These are phyloP conservation scores for Leccinum rimulosum DNA, from an alignment of 768 basidiomycete species.

Conservation along the genomic window DNA sequence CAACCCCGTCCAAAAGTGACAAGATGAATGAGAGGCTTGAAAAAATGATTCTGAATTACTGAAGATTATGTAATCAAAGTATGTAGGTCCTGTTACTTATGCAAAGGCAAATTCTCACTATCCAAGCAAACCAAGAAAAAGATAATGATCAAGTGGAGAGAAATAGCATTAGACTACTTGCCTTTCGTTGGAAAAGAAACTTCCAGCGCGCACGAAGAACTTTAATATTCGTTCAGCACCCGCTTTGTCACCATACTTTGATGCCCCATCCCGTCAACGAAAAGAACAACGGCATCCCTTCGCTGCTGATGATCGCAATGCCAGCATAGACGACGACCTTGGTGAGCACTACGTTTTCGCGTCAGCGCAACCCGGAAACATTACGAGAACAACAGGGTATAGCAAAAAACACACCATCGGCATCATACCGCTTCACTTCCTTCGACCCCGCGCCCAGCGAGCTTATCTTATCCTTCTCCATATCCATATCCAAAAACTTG, in stretches of 20 bases:
- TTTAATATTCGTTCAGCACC: neutral
- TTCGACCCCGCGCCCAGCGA: neutral
- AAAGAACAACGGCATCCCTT: slow-evolving; percentile 65
- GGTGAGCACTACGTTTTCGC: slow-evolving; percentile 61
- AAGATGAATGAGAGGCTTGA: no score
- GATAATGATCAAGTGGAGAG: neutral
- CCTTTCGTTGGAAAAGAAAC: neutral
- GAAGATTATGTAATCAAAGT: no score
- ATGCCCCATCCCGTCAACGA: slow-evolving; percentile 70
- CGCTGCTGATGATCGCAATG: slow-evolving; percentile 67
- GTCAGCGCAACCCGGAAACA: slow-evolving; percentile 4
- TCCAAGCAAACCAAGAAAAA: neutral
- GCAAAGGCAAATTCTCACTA: neutral
- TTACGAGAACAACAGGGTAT: neutral
- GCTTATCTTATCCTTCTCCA: slow-evolving; percentile 32
- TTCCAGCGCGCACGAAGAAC: neutral
- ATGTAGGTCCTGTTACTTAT: no score
- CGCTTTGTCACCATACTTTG: slow-evolving; percentile 30
- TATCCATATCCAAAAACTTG: slow-evolving; percentile 29
- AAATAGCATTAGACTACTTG: neutral
- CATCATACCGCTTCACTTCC: slow-evolving; percentile 74
- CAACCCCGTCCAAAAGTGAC: no score
- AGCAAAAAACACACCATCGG: slow-evolving; percentile 62
- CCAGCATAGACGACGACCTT: slow-evolving; percentile 90
- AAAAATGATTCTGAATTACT: no score